Evolutionary conservation across 2,329 filamentous ascomycete genomes (phyloP), one percentile per base, ranked within the genome.

Genomic region (Fusarium piperis): DNA sequence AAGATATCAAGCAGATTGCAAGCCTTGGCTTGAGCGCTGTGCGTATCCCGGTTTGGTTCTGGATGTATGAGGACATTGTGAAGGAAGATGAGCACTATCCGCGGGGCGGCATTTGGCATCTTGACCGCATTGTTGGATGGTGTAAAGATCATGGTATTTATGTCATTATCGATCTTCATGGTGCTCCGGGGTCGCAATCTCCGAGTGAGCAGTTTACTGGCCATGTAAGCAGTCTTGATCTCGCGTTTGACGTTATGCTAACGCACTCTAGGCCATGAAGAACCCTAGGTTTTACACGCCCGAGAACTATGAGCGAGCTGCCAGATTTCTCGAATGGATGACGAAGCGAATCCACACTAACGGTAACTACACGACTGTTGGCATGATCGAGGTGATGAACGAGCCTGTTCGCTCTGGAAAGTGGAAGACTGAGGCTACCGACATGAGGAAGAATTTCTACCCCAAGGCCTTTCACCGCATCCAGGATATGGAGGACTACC

Each of bases 321-420:
- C 83, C 61, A 77, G 83, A 53, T 90, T 89, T 74, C 82, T 91
- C 7, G 79, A 84, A 41, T 89, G 85, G 84, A 85, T 91, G 77
- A 85, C 87, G 1, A 82, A 83, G 28, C 81, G 84, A 35, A 85
- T 89, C 55, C 88, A 90, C 73, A 79, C 76, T 0, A 84, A 83
- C 59, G 64, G 78, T 7, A 83, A 83, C 51, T 89, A 88, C 75
- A 79, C 84, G 41, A 88, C 85, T 38, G 88, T 90, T 30, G 88
- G 89, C 18, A 90, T 88, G 84, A 78, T 91, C 15, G 85, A 88
- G 74, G 81, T 90, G 11, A 80, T 90, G 60, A 91, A 90, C 73
- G 89, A 91, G 76, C 88, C 89, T 4, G 76, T 85, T 13, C 82
- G 51, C 2, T 62, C 46, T 2, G 30, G 39, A 1, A 62, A 53